Evolutionary conservation across 345 rosid species (phyloP).

Genomic region (Noccaea caerulescens): DNA sequence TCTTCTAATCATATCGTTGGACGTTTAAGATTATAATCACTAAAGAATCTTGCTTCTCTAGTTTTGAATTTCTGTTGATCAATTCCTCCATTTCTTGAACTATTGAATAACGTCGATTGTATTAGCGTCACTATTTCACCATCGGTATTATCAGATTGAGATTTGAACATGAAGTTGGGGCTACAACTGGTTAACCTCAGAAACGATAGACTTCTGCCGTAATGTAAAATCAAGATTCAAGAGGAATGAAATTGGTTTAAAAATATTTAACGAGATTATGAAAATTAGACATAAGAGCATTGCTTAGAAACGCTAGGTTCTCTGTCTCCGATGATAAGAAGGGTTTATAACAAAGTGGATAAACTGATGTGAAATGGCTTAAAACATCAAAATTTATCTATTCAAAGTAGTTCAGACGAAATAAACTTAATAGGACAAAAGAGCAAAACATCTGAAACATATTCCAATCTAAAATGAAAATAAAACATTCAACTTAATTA

Average conservation of each 20-base stretch:
- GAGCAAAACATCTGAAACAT: slow-evolving; percentile 34
- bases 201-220: too few relatives aligned
- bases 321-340: neutral
- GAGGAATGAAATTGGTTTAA: too few relatives aligned
- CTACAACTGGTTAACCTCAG: too few relatives aligned
- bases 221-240: too few relatives aligned
- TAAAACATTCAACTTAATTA: slow-evolving; percentile 11
- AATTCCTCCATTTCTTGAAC: neutral
- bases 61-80: neutral
- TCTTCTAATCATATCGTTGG: neutral
- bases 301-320: neutral
- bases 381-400: slow-evolving; percentile 36
- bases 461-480: slow-evolving; percentile 32
- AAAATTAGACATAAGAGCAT: neutral
- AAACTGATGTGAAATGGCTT: neutral
- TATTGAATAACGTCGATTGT: too few relatives aligned
- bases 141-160: neutral
- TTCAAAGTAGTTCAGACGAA: slow-evolving; percentile 27
- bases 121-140: too few relatives aligned
- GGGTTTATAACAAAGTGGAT: neutral
- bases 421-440: slow-evolving; percentile 33
- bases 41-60: neutral
- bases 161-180: neutral
- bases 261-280: too few relatives aligned
- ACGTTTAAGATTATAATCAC: neutral